A percentile compares a stretch with the other conserved stretches of the same genome.
These are phyloP conservation scores for Dysphania ambrosioides DNA, from an alignment of 148 eudicot genomes.

Conservation along the genomic window DNA sequence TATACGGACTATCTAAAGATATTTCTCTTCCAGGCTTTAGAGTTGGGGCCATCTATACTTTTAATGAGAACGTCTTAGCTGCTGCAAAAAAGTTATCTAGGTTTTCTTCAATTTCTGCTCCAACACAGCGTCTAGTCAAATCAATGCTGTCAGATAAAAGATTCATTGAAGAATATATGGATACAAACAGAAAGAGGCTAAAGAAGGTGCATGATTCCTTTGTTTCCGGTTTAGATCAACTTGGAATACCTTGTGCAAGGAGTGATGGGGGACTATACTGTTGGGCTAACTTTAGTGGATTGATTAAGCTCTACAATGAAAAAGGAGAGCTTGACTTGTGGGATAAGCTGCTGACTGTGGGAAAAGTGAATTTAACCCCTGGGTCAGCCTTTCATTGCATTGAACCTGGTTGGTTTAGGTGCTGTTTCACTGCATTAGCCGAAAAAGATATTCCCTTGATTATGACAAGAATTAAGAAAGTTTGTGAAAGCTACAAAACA, in stretches of 20 bases:
- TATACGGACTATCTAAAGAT: conserved; percentile 79
- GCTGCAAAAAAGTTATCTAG: conserved; percentile 65
- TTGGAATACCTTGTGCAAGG: conserved; percentile 61
- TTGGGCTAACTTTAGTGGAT: conserved; percentile 80
- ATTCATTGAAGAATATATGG: conserved; percentile 47
- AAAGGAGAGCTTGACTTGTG: conserved; percentile 92
- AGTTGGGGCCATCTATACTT: conserved; percentile 68
- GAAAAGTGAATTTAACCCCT: conserved; percentile 70
- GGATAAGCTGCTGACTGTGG: conserved; percentile 69
- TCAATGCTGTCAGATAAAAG: conserved; percentile 68
- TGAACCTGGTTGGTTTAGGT: conserved; percentile 96
- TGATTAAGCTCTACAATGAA: conserved; percentile 58
- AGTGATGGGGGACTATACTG: conserved; percentile 84
- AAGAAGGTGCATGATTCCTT: conserved; percentile 49
- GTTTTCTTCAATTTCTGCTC: conserved; percentile 75
- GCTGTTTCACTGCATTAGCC: conserved; percentile 66
- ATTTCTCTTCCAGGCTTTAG: conserved; percentile 65
- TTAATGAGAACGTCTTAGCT: conserved; percentile 55
- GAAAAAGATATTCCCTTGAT: conserved; percentile 68
- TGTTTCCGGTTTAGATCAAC: conserved; percentile 53
- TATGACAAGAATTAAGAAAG: conserved; percentile 52
- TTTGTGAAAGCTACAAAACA: conserved; percentile 45
- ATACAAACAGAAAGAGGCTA: conserved; percentile 51
- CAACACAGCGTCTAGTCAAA: conserved; percentile 61
- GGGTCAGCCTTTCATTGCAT: conserved; percentile 86